Conservation (phyloP, 805 yeast species). For the Starmerella sp. region DNA sequence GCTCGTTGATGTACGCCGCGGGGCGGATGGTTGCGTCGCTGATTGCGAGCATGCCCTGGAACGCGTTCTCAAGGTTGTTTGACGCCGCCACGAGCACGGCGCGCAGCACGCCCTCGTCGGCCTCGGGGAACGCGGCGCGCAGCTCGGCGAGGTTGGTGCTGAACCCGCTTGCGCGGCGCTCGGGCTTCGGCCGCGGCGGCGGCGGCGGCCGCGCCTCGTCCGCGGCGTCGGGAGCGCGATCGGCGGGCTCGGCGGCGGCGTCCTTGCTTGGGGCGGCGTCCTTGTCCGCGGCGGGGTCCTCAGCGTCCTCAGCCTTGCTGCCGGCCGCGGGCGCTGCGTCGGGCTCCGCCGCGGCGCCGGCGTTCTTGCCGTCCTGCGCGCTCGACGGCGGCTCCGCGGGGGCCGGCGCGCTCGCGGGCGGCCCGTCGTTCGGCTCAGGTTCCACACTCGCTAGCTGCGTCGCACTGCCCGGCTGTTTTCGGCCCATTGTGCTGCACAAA, state of each 20-base stretch:
- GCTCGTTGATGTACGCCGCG: conserved; percentile 32
- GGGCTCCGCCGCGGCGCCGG: conserved; percentile 1
- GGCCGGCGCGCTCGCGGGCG: neutral
- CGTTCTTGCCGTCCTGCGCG: neutral
- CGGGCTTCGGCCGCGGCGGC: conserved; percentile 45
- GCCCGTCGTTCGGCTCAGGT: conserved; percentile 11
- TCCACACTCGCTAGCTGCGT: conserved; percentile 5
- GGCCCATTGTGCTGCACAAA: neutral
- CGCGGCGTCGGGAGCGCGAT: neutral
- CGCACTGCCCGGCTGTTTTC: neutral
- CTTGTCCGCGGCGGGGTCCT: no score
- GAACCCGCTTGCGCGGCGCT: conserved; percentile 36
- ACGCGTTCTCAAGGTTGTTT: conserved; percentile 74
- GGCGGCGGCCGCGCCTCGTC: conserved; percentile 4
- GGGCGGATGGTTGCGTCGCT: conserved; percentile 41
- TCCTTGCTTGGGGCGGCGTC: no score
- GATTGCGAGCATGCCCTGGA: conserved; percentile 70
- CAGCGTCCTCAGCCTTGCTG: no score
- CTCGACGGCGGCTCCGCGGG: neutral
- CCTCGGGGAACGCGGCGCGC: conserved; percentile 73
- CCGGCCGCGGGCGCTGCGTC: neutral
- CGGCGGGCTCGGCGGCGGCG: neutral
- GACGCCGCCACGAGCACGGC: conserved; percentile 78
- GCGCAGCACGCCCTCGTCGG: conserved; percentile 58
- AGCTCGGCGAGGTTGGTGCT: conserved; percentile 47